Conservation (phyloP, 1,139 yeast species). For the Suhomyces coccinellae region DNA sequence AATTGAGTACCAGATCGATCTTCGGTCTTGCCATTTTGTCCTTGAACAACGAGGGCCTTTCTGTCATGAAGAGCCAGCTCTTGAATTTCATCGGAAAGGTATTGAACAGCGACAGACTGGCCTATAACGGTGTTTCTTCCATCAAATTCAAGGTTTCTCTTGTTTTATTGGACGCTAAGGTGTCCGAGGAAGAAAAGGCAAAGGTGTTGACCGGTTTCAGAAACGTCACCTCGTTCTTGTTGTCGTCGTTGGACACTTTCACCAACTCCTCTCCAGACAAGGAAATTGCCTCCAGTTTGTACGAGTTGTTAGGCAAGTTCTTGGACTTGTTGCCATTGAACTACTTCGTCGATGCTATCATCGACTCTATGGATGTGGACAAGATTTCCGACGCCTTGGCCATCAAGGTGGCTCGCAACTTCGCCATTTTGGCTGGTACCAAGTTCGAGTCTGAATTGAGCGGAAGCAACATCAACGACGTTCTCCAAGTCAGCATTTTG, state of each 20-base stretch:
- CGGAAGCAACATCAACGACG: constrained; percentile 39
- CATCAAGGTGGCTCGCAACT: constrained; percentile 48
- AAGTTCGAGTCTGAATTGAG: constrained; percentile 69
- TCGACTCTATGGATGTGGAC: constrained; percentile 54
- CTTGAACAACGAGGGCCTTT: constrained; percentile 50
- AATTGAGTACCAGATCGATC: constrained; percentile 54
- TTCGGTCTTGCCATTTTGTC: constrained; percentile 63
- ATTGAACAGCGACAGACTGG: constrained; percentile 44
- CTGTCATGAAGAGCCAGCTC: constrained; percentile 50
- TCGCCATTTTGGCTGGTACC: constrained; percentile 59
- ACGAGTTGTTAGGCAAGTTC: constrained; percentile 57
- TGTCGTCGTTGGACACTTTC: constrained; percentile 37
- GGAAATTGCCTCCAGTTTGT: constrained; percentile 30
- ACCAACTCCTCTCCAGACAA: constrained; percentile 20
- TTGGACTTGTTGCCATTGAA: constrained; percentile 73
- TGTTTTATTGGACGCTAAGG: constrained; percentile 49
- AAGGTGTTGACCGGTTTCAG: constrained; percentile 46
- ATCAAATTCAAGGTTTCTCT: constrained; percentile 63
- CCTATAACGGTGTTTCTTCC: constrained; percentile 35
- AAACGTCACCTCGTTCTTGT: constrained; percentile 38
- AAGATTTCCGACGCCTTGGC: constrained; percentile 37
- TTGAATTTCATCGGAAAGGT: constrained; percentile 54
- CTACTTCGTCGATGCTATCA: constrained; percentile 65
- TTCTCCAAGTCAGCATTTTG: constrained; percentile 42
- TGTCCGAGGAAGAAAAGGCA: constrained; percentile 27